Base-by-base conservation (phyloP, 2,329 filamentous ascomycete species). In the Fusarium sp. region DNA sequence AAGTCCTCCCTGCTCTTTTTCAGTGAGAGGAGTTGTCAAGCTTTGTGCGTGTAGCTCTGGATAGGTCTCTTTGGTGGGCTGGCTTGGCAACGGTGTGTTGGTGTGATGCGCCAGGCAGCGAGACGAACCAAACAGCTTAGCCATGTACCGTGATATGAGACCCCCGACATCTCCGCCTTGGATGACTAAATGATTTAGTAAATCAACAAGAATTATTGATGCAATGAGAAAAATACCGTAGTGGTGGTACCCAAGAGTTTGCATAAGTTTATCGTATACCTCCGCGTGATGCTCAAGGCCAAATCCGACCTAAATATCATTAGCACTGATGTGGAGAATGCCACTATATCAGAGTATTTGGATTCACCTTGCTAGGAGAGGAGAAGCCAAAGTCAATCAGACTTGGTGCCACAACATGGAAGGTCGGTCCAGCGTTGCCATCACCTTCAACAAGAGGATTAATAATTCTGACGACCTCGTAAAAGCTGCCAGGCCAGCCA, bases 91-190 rank as follows among this genome's bases (percentile, higher is more conserved):
- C 5, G 31, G 31, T 5, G 31, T 34, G 31, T 34, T 34, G 31
- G 16, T 34, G 5, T 34, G 16, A 34, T 34, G 31, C 8, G 31
- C 31, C 16, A 34, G 31, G 31, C 31, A 34, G 1, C 31, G 31
- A 16, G 31, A 34, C 8, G 31, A 8, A 18, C 16, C 31, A 10
- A 59, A 59, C 7, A n/a, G 8, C 0, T 56, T 21, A 7, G 56
- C 30, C 9, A 44, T 41, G 2, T 56, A 57, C 0, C 56, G 41
- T 25, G 37, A 30, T 0, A 59, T 59, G 3, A 59, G 30, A 12
- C 50, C 50, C 0, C 56, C 56, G 7, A 59, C 55, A 11, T 59
- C 56, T 14, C 56, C 56, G 2, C 56, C 56, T 41, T 59, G 56
- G 2, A 45, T 30, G 4, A 56, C 41, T 34, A 16, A 4, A 34